A percentile compares a stretch with the other conserved stretches of the same genome.
phyloP scores from a whole-genome alignment of 345 rosid species.

The Ceriops zippeliana region DNA sequence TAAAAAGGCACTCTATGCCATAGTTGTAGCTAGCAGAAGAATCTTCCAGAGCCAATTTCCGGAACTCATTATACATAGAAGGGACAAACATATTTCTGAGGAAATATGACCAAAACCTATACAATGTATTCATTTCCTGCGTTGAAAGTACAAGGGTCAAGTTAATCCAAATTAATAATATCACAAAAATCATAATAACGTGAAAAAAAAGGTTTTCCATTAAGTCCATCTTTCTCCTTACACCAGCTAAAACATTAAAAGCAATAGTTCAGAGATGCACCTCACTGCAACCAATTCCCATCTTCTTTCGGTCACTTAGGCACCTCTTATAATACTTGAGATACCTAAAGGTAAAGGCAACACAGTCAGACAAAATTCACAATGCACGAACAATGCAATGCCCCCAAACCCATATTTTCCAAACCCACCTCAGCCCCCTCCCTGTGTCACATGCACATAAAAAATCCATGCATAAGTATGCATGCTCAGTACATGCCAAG shows the following conservation, averaged over 20 bases:
- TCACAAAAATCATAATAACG: neutral
- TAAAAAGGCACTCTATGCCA: conserved; percentile 93
- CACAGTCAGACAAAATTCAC: conserved; percentile 22
- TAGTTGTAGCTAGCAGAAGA: conserved; percentile 75
- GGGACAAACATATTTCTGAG: conserved; percentile 72
- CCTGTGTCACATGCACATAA: conserved; percentile 2
- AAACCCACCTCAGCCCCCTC: neutral
- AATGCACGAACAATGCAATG: neutral
- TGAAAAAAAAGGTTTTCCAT: neutral
- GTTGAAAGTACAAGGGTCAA: conserved; percentile 11
- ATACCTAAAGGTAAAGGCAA: conserved; percentile 57
- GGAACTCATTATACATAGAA: conserved; percentile 85
- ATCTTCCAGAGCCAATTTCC: conserved; percentile 80
- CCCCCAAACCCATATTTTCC: neutral
- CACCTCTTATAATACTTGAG: conserved; percentile 84
- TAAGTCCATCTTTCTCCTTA: neutral
- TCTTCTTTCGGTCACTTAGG: conserved; percentile 87
- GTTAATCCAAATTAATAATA: neutral
- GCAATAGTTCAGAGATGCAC: conserved; percentile 32
- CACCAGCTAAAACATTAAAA: neutral
- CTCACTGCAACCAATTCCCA: conserved; percentile 94
- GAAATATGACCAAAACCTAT: conserved; percentile 94
- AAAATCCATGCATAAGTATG: neutral
- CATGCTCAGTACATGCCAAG: neutral
- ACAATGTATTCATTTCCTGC: conserved; percentile 97